A percentile compares a stretch with the other conserved stretches of the same genome.
These are phyloP conservation scores for Lactarius trivialis DNA, from an alignment of 768 basidiomycete species.

Conservation along the genomic window DNA sequence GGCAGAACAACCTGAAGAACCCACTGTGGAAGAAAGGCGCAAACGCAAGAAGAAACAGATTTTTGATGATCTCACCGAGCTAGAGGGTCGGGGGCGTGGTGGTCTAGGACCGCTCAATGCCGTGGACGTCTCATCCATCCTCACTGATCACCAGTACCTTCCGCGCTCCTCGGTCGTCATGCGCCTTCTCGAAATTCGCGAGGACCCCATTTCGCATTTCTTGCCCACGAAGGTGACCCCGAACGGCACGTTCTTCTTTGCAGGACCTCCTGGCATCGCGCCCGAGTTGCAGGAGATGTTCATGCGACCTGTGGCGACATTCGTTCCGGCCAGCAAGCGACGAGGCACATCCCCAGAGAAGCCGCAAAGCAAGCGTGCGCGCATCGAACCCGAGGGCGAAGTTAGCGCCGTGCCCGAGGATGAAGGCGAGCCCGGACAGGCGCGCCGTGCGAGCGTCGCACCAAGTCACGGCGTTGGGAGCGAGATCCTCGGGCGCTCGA, in stretches of 20 bases:
- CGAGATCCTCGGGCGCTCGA: constrained; percentile 43
- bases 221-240: constrained; percentile 72
- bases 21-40: constrained; percentile 35
- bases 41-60: constrained; percentile 74
- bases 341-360: constrained; percentile 51
- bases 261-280: constrained; percentile 77
- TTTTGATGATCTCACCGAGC: constrained; percentile 85
- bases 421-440: constrained; percentile 67
- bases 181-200: constrained; percentile 78
- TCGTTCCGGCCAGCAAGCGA: constrained; percentile 48
- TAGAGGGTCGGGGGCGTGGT: constrained; percentile 52
- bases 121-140: constrained; percentile 58
- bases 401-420: constrained; percentile 25
- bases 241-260: constrained; percentile 70
- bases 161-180: constrained; percentile 80
- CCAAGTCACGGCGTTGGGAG: constrained; percentile 50
- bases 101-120: constrained; percentile 49
- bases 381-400: constrained; percentile 40
- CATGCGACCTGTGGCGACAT: constrained; percentile 57
- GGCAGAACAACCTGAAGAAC: constrained; percentile 32
- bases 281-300: constrained; percentile 82
- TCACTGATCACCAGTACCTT: constrained; percentile 77
- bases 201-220: constrained; percentile 80
- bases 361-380: constrained; percentile 51
- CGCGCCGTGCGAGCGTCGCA: constrained; percentile 61